Evolutionary conservation across 345 rosid genomes (phyloP), one percentile per base, ranked within the genome.

Genomic region (Aquilaria yunnanensis): DNA sequence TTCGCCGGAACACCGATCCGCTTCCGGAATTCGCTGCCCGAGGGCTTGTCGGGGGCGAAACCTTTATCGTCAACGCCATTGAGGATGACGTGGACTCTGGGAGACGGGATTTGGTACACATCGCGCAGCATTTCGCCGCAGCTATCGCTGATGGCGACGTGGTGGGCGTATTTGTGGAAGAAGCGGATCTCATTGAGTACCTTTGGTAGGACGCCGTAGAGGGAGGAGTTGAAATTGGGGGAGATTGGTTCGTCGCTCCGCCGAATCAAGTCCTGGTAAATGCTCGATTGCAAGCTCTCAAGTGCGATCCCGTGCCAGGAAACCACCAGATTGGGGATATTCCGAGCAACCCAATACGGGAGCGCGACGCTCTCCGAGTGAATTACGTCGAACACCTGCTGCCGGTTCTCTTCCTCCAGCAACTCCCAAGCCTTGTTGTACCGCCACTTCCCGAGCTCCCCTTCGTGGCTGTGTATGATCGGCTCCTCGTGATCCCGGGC

Each of bases 281-380:
- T 79, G 34, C 62, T 82, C 30, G 99, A 94, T 8, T 86, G 86
- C 53, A 94, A 70, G 70, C 92, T 83, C 81, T 94, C 97, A 0
- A 90, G 73, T 1, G 97, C 99, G 33, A 94, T 94, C 13, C 99
- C 97, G 23, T 94, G 97, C 97, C 97, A 94, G 5, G 99, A 72
- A 56, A 86, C 99, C 0, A 84, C 96, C 3, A 90, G 79, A 73
- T 86, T 86, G 2, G 79, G 77, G 23, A 86, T 75, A 0, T 78
- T 73, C 0, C 89, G 74, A 5, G 99, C 97, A 5, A 78, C 11
- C 84, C 85, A 83, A 50, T 90, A 78, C 1, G 97, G 99, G 51
- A 90, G 76, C 2, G 99, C 88, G 12, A 94, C 99, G 12, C 99
- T 94, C 65, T 94, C 97, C 0, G 96, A 77, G 75, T 94, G 99